Conservation (phyloP, 345 rosid genomes). For the Pugionium dolabratum region DNA sequence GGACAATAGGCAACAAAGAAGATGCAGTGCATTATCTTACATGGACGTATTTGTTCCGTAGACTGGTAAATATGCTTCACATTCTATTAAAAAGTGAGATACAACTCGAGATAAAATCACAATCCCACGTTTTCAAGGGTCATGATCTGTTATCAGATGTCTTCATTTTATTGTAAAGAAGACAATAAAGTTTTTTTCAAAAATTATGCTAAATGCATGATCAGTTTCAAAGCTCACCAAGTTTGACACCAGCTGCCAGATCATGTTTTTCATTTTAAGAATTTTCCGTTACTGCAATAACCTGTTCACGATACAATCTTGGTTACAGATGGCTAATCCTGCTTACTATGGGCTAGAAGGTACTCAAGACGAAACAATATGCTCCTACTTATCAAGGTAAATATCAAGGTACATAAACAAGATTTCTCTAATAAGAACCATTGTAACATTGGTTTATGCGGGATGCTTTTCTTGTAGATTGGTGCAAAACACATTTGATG, state of each 20-base stretch:
- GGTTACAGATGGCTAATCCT: constrained; percentile 85
- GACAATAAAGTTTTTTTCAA: background rate
- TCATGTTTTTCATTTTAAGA: background rate
- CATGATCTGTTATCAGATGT: too few species aligned
- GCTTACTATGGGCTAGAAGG: constrained; percentile 91
- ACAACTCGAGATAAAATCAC: background rate
- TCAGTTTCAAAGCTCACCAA: constrained; percentile 13
- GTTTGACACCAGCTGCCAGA: constrained; percentile 1
- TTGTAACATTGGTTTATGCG: constrained; percentile 13
- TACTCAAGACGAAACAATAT: constrained; percentile 63
- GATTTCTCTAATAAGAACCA: constrained; percentile 19
- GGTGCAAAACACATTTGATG: constrained; percentile 90
- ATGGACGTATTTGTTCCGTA: constrained; percentile 94
- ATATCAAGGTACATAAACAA: constrained; percentile 16
- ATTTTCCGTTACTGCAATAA: background rate
- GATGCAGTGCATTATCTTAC: constrained; percentile 94
- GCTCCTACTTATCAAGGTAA: constrained; percentile 87
- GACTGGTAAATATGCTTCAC: constrained; percentile 65
- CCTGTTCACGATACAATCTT: constrained; percentile 1
- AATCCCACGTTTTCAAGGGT: too few species aligned
- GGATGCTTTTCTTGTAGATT: constrained; percentile 53
- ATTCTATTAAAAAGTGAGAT: constrained; percentile 7
- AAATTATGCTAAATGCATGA: background rate
- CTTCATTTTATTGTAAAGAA: too few species aligned
- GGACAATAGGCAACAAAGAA: constrained; percentile 88